Base-by-base conservation (phyloP, 1,284 basidiomycete species). In the Cutaneotrichosporon sp. region DNA sequence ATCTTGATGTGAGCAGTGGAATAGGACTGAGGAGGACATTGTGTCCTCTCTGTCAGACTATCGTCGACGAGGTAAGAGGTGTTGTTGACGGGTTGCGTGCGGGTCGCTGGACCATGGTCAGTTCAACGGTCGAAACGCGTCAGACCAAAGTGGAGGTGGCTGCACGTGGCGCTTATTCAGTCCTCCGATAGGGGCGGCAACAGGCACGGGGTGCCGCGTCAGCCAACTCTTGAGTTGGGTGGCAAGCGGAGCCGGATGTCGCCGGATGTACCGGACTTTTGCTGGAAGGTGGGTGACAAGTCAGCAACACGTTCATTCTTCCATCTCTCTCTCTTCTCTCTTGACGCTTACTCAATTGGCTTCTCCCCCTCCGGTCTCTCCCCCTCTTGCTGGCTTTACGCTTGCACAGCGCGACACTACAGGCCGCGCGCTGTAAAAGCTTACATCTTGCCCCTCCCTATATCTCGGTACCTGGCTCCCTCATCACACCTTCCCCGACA, bases 1-100 rank as follows among this genome's bases (percentile, higher is more conserved):
- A 4, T 70, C 63, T 3, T 75, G 66, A 60, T 81, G 81, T 1
- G 76, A 62, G 60, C 82, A 83, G 68, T 81, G 75, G 67, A 81
- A 80, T 2, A 27, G 56, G 18, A 58, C 49, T 20, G 49, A 25
- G 13, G 22, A 25, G 0, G 49, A 13, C 56, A 58, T 58, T 18
- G 27, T 31, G 47, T 4, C 27, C 38, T 20, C 18, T 18, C 38
- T 18, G 6, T 31, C 25, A 5, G 29, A 29, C 16, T 27, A 14
- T 9, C 47, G 47, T 29, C 27, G 27, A 7, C 47, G 22, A 46
- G 22, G 22, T 24, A 25, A 22, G 11, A 25, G 14, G 22, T 24
- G 22, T 25, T 46, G 22, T 46, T 25, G 45, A n/a, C n/a, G n/a
- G n/a, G n/a, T n/a, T n/a, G n/a, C n/a, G 22, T 25, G 13, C 4